Percentiles rank a stretch among this genome's conserved stretches.
These are phyloP conservation scores for Colletotrichum spaethianum DNA, from an alignment of 2,329 filamentous ascomycete genomes.

Conservation along the genomic window DNA sequence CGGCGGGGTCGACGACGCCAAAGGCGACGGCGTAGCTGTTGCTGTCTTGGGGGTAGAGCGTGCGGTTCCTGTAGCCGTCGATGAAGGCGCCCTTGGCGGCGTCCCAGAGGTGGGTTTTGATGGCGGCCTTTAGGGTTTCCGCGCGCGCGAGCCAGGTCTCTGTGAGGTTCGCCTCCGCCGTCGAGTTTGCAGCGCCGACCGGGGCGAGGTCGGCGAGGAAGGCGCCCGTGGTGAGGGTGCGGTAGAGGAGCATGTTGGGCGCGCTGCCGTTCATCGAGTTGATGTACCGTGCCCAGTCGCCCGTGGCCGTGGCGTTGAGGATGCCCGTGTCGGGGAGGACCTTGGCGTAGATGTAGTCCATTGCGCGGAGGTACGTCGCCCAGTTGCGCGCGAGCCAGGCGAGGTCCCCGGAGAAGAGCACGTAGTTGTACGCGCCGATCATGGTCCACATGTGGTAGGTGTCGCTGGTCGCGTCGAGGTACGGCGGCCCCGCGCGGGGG, in stretches of 20 bases:
- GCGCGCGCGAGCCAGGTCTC: slow-evolving; percentile 58
- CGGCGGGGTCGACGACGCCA: slow-evolving; percentile 55
- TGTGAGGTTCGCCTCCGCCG: slow-evolving; percentile 48
- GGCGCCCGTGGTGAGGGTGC: slow-evolving; percentile 67
- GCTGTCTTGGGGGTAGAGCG: slow-evolving; percentile 71
- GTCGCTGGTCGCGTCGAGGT: slow-evolving; percentile 51
- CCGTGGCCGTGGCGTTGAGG: slow-evolving; percentile 63
- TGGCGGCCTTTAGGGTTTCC: slow-evolving; percentile 57
- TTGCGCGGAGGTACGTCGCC: slow-evolving; percentile 49
- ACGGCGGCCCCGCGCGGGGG: slow-evolving; percentile 65
- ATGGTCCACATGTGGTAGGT: slow-evolving; percentile 59
- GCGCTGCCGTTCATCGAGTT: slow-evolving; percentile 59
- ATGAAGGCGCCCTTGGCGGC: slow-evolving; percentile 63
- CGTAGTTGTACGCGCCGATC: slow-evolving; percentile 69
- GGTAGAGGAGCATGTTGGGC: slow-evolving; percentile 68
- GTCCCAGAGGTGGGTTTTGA: slow-evolving; percentile 65
- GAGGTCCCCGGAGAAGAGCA: slow-evolving; percentile 58
- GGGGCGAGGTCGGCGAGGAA: slow-evolving; percentile 62
- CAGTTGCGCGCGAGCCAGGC: slow-evolving; percentile 46
- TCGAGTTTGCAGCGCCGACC: background rate
- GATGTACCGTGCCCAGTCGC: slow-evolving; percentile 66
- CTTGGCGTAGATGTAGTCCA: slow-evolving; percentile 48
- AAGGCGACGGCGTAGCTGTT: slow-evolving; percentile 70
- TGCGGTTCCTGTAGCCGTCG: slow-evolving; percentile 65
- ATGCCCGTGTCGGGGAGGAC: slow-evolving; percentile 45